These are phyloP conservation scores for Wickerhamomyces kurtzmanii DNA, from an alignment of 805 yeast genomes.

Conservation along the genomic window DNA sequence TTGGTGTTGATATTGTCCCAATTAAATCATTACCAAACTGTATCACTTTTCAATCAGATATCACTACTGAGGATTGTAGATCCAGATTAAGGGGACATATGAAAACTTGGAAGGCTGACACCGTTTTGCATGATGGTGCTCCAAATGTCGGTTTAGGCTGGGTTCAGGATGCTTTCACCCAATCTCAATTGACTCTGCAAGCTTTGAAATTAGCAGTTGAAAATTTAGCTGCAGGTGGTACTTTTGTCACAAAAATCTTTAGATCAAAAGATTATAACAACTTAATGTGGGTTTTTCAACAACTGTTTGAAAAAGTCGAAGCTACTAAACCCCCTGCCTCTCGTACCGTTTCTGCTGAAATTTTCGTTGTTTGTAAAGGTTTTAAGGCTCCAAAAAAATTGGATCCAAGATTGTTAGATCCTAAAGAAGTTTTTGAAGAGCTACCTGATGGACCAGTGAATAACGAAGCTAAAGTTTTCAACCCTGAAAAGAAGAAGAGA, in stretches of 20 bases:
- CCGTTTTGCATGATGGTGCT: slow-evolving; percentile 98
- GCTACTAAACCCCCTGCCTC: slow-evolving; percentile 99
- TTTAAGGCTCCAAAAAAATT: slow-evolving; percentile 93
- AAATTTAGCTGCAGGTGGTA: slow-evolving; percentile 84
- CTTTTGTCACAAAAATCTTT: slow-evolving; percentile 93
- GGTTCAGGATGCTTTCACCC: slow-evolving; percentile 99
- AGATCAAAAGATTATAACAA: slow-evolving; percentile 98
- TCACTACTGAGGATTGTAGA: slow-evolving; percentile 96
- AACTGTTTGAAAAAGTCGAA: slow-evolving; percentile 90
- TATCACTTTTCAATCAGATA: slow-evolving; percentile 92
- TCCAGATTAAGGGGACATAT: slow-evolving; percentile 89
- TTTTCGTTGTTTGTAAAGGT: slow-evolving; percentile 92
- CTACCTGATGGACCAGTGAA: slow-evolving; percentile 63
- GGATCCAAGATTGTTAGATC: slow-evolving; percentile 88
- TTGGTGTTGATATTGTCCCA: slow-evolving; percentile 98
- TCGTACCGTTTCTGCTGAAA: slow-evolving; percentile 98
- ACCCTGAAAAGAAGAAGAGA: slow-evolving; percentile 87
- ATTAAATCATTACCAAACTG: slow-evolving; percentile 94
- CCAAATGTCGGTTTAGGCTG: slow-evolving; percentile 99
- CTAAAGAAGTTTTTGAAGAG: slow-evolving; percentile 92
- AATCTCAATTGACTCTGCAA: slow-evolving; percentile 89
- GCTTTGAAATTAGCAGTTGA: slow-evolving; percentile 92
- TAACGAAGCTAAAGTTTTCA: slow-evolving; percentile 86
- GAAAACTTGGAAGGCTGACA: slow-evolving; percentile 98
- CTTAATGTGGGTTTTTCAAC: slow-evolving; percentile 95